phyloP scores from a whole-genome alignment of 768 basidiomycete genomes.

The Floccularia luteovirens region DNA sequence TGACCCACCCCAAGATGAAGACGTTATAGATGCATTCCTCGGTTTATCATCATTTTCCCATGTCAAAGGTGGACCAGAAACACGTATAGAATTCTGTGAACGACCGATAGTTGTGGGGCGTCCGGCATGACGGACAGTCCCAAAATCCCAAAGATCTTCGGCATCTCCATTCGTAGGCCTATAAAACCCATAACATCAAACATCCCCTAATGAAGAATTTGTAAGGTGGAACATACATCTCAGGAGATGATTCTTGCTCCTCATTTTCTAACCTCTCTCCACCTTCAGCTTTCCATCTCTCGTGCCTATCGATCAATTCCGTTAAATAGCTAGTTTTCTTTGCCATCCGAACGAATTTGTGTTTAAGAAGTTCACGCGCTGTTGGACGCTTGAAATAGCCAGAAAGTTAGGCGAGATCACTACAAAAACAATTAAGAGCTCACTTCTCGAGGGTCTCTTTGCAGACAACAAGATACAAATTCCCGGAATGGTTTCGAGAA shows the following conservation, averaged over 20 bases:
- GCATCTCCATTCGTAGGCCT: slow-evolving; percentile 52
- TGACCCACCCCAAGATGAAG: slow-evolving; percentile 18
- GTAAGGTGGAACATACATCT: slow-evolving; percentile 41
- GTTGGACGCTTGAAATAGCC: slow-evolving; percentile 65
- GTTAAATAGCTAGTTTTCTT: slow-evolving; percentile 93
- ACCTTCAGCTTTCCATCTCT: slow-evolving; percentile 89
- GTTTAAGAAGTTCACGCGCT: slow-evolving; percentile 92
- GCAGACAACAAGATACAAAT: slow-evolving; percentile 88
- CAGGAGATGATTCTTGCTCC: slow-evolving; percentile 51
- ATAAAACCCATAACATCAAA: slow-evolving; percentile 4
- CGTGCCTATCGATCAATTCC: slow-evolving; percentile 91
- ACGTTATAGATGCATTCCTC: slow-evolving; percentile 28
- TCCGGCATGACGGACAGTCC: slow-evolving; percentile 79
- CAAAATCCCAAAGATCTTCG: slow-evolving; percentile 96
- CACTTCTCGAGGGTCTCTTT: slow-evolving; percentile 90
- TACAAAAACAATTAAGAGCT: slow-evolving; percentile 12
- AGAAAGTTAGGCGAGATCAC: background rate
- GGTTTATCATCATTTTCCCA: slow-evolving; percentile 69
- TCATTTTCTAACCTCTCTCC: slow-evolving; percentile 72
- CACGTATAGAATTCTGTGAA: slow-evolving; percentile 43
- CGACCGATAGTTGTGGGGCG: slow-evolving; percentile 62
- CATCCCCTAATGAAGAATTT: slow-evolving; percentile 3
- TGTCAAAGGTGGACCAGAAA: slow-evolving; percentile 64
- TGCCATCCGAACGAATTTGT: slow-evolving; percentile 92
- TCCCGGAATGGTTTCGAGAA: slow-evolving; percentile 94